Base-by-base conservation (phyloP, 2,329 filamentous ascomycete genomes). In the Cordyceps farinosa region DNA sequence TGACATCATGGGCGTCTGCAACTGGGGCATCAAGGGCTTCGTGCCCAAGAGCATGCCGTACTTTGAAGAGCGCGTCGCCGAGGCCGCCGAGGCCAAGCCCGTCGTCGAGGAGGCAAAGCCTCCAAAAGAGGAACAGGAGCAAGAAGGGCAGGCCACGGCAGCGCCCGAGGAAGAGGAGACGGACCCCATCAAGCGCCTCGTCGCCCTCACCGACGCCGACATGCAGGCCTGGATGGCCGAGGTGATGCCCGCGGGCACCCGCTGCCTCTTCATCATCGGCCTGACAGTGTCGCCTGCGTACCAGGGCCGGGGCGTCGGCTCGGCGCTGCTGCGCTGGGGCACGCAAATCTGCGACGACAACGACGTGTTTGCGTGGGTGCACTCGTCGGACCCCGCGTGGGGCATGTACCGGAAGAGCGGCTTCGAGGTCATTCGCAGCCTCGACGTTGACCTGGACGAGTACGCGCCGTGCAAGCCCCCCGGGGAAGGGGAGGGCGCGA, bases 21-120 rank as follows among this genome's bases (percentile, higher is more conserved):
- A 67, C 27, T 77, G 74, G 74, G 73, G 67, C 0, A 69, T 73
- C 15, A 68, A 70, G 5, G 73, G 74, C 1, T 71, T 75, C 44
- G 62, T 65, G 1, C 65, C 69, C 2, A 65, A 69, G 6, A 66
- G 70, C n/a, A 59, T 69, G 38, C 70, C 70, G 17, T 40, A 52
- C 64, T 68, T 62, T 67, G 66, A 56, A 42, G 62, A 57, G 15
- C 62, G 56, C 15, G 51, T 61, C 7, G 42, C 40, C 15, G 42
- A 40, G 55, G 44, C 47, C 9, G n/a, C 56, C 17, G 34, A 36
- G 6, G 47, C 32, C 6, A 38, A 52, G 32, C 15, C 11, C 29
- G 54, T 32, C 8, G 44, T 32, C 8, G 44, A 45, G 22, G 52
- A 27, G 3, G 34, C 30, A 6, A 45, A 9, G 7, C 7, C 15